Conservation (phyloP, 306 rosid genomes). For the Hylodesmum podocarpum region DNA sequence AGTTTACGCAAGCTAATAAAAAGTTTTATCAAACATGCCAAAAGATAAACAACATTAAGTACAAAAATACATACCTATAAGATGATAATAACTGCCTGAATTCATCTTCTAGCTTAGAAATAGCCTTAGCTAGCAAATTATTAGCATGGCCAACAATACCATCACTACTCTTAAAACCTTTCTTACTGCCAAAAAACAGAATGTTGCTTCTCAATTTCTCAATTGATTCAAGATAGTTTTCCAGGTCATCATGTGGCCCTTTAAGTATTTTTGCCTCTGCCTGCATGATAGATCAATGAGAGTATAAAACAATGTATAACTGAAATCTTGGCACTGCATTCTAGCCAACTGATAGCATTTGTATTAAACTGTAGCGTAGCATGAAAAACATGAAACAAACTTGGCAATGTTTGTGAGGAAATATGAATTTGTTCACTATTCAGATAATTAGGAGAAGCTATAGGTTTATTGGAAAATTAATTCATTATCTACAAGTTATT, state of each 20-base stretch:
- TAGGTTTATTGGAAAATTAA: neutral
- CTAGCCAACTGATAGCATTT: neutral
- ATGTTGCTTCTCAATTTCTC: constrained; percentile 79
- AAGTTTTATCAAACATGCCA: constrained; percentile 20
- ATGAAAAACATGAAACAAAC: neutral
- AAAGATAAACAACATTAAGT: constrained; percentile 10
- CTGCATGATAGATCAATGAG: constrained; percentile 42
- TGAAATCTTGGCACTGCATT: neutral
- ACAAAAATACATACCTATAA: constrained; percentile 67
- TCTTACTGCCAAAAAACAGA: constrained; percentile 71
- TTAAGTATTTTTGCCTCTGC: constrained; percentile 74
- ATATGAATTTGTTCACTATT: neutral
- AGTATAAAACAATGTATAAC: constrained; percentile 7
- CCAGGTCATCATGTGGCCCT: constrained; percentile 95
- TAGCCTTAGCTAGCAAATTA: constrained; percentile 71
- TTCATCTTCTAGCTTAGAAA: constrained; percentile 91
- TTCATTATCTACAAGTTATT: neutral
- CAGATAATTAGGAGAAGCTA: neutral
- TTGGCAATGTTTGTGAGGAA: neutral
- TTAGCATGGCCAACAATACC: constrained; percentile 70
- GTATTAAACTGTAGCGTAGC: neutral
- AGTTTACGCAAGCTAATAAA: constrained; percentile 19
- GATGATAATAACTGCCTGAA: constrained; percentile 69
- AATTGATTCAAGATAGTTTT: constrained; percentile 86
- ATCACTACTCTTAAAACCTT: constrained; percentile 68